Evolutionary conservation across 331 rosid species (phyloP), one percentile per base, ranked within the genome.

Genomic region (Quercus phellos): DNA sequence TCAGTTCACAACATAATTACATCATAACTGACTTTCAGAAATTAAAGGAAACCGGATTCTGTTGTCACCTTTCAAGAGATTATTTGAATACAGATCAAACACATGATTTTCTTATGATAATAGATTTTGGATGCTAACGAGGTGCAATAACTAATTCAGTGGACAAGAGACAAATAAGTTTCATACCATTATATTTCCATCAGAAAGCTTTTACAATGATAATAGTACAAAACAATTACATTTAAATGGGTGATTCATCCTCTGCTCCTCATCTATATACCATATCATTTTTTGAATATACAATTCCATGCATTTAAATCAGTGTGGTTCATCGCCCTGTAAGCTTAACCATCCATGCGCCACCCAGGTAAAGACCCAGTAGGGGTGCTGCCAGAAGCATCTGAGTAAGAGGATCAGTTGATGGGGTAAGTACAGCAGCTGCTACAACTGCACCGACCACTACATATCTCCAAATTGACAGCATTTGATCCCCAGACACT

Each of bases 401-500:
- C 83, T 92, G 99, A 55, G 99, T 94, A 53, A 94, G 91, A 55
- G 98, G 99, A 72, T 94, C 98, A 0, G 98, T 94, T 11, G 97
- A 94, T 0, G 97, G 98, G 0, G 97, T 92, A 43, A 92, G 90
- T 32, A 94, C 68, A 3, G 99, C 97, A 24, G 98, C 98, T 26
- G 82, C 93, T 71, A 92, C 98, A 54, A 92, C 97, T 8, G 97
- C 99, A 1, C 99, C 98, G 26, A 94, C 97, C 81, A 94, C 94
- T 38, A 92, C 98, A 59, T 92, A 94, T 84, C 99, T 94, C 99
- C 98, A 94, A 80, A 94, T 75, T 26, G 98, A 94, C 67, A 94
- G 86, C 99, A 94, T 94, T 87, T 91, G 90, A 82, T 94, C 98
- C 75, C 98, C 96, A 3, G 93, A 71, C 50, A 94, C 94, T 16